Evolutionary conservation across 192 early-diverging fungal species (phyloP).

Genomic region (Podila clonocystis): DNA sequence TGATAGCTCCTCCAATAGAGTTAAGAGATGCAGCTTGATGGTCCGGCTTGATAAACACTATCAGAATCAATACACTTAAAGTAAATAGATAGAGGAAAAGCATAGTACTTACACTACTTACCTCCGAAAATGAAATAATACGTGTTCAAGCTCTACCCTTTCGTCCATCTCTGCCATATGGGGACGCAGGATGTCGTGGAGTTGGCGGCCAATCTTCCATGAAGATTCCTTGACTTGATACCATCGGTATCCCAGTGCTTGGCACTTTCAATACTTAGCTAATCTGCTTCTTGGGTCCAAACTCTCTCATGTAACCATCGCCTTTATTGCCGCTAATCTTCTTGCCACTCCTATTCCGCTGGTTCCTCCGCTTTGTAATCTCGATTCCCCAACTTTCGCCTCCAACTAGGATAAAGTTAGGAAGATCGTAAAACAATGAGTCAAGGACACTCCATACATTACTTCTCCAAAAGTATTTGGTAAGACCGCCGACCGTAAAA

Average conservation of each 20-base stretch:
- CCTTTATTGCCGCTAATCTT: slow-evolving; percentile 13
- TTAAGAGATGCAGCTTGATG: slow-evolving; percentile 14
- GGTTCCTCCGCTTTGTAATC: slow-evolving; percentile 8
- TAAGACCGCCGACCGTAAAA: not conserved
- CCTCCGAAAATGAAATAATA: slow-evolving; percentile 10
- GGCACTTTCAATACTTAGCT: slow-evolving; percentile 9
- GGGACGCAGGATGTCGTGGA: slow-evolving; percentile 12
- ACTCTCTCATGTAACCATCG: slow-evolving; percentile 18
- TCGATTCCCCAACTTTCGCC: slow-evolving; percentile 18
- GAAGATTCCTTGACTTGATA: slow-evolving; percentile 7
- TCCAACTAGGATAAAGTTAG: slow-evolving; percentile 17
- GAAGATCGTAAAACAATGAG: slow-evolving; percentile 14
- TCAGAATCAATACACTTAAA: not conserved
- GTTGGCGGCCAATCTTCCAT: slow-evolving; percentile 21
- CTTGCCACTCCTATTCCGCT: slow-evolving; percentile 8
- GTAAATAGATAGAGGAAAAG: not conserved
- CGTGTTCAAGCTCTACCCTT: not conserved
- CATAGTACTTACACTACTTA: not conserved
- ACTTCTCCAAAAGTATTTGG: slow-evolving; percentile 14
- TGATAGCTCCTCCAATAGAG: slow-evolving; percentile 6
- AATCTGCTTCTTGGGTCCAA: slow-evolving; percentile 14
- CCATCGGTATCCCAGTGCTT: slow-evolving; percentile 11
- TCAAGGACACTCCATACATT: slow-evolving; percentile 15
- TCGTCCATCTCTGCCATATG: slow-evolving; percentile 1
- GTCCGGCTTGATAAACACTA: not conserved